Conservation (phyloP, 208 protist species). For the Leishmania tropica region DNA sequence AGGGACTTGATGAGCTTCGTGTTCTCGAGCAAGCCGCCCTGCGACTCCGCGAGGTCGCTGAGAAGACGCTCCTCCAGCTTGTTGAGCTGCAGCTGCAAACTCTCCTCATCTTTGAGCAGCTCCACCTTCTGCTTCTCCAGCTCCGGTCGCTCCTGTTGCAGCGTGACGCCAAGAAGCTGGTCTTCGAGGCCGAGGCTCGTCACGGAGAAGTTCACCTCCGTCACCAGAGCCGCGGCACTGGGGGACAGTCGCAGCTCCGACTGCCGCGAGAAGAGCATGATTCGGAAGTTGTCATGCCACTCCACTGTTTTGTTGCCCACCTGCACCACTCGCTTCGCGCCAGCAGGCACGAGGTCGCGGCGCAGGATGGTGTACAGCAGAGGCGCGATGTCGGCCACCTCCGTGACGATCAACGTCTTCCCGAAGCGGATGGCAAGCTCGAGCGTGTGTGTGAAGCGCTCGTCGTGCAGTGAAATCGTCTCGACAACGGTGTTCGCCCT, state of each 20-base stretch:
- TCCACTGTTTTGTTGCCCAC: constrained; percentile 97
- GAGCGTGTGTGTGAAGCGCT: constrained; percentile 94
- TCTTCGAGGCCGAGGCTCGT: constrained; percentile 95
- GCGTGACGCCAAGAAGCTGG: constrained; percentile 95
- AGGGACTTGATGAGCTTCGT: constrained; percentile 90
- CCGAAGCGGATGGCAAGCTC: constrained; percentile 98
- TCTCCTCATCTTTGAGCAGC: constrained; percentile 96
- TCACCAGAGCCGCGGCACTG: constrained; percentile 88
- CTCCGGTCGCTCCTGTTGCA: constrained; percentile 96
- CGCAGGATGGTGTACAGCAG: constrained; percentile 96
- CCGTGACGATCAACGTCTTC: constrained; percentile 97
- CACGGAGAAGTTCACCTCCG: constrained; percentile 97
- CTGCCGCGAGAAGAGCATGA: constrained; percentile 95
- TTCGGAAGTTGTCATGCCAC: constrained; percentile 96
- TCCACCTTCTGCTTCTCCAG: constrained; percentile 94
- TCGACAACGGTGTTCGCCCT: constrained; percentile 77
- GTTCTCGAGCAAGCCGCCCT: constrained; percentile 97
- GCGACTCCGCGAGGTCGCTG: constrained; percentile 89
- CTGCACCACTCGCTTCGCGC: constrained; percentile 92
- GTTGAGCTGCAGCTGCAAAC: constrained; percentile 93
- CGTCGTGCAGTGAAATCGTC: constrained; percentile 89
- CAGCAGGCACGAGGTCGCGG: constrained; percentile 90
- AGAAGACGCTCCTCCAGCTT: constrained; percentile 94
- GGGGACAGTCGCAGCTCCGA: constrained; percentile 90
- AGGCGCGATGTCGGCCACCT: constrained; percentile 95